Evolutionary conservation across 164 flowering plant species (phyloP), one percentile per base, ranked within the genome.

Genomic region (Aristolochia contorta): DNA sequence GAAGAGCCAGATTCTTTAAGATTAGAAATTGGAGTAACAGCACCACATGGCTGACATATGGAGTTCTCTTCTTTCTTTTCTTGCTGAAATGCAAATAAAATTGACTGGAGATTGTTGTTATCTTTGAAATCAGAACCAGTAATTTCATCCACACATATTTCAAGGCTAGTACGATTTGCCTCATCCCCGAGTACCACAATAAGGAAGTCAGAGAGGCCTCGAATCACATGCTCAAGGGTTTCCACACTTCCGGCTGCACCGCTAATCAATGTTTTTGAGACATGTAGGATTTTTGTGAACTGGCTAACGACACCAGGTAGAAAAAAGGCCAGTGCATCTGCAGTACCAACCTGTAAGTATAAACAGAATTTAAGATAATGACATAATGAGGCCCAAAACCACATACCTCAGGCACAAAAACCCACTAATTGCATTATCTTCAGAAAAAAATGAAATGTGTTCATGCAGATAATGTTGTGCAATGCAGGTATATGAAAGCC

Each of bases 231-330:
- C 55, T 85, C 86, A 52, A 80, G 69, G 56, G 91, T 85, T 67
- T 88, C 91, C 2, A 71, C 59, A 66, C 85, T 90, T 68, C 95
- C 97, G 77, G 89, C 94, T 61, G 99, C 95, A 61, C 99, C 99
- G 74, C 92, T 93, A 48, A 81, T 79, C 91, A 88, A 82, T 16
- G 82, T 68, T 72, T 81, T 90, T 21, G 97, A 74, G 46, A 79
- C 71, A 57, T 84, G 82, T 75, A 93, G 70, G 60, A 85, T 84
- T 81, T 90, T 90, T 56, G 82, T 81, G 68, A 88, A 75, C 65
- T 85, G 87, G 75, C 96, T 88, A 43, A 90, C 92, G 66, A 91
- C 91, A 56, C 97, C 99, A 53, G 99, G 99, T 71, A 90, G 74
- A 74, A 90, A 93, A 77, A 90, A 93, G 54, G 91, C 96, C 68